A percentile compares a stretch with the other conserved stretches of the same genome.
phyloP scores from a whole-genome alignment of 257 asterid genomes.

The Petunia secreta region DNA sequence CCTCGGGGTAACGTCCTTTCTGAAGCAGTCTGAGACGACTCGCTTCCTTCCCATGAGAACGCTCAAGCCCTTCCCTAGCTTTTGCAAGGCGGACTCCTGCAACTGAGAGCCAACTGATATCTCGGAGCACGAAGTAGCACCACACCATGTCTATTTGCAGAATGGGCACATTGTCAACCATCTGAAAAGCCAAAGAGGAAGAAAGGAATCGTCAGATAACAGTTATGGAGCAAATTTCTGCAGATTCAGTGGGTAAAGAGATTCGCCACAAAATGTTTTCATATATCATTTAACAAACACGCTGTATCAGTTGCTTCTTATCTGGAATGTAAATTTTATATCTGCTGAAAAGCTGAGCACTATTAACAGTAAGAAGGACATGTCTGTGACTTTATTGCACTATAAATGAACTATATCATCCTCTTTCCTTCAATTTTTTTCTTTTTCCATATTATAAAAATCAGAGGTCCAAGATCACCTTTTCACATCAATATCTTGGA shows the following conservation, averaged over 20 bases:
- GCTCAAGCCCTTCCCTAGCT: slow-evolving; percentile 92
- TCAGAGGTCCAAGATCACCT: background rate
- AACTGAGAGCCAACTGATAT: slow-evolving; percentile 86
- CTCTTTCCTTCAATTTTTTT: background rate
- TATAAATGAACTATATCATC: background rate
- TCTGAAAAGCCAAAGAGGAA: slow-evolving; percentile 49
- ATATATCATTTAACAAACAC: background rate
- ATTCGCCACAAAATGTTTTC: background rate
- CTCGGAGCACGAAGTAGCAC: slow-evolving; percentile 96
- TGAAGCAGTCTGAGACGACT: slow-evolving; percentile 83
- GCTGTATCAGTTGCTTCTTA: background rate
- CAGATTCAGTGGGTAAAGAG: background rate
- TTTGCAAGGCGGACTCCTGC: slow-evolving; percentile 85
- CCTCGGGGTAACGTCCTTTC: slow-evolving; percentile 83
- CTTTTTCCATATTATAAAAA: slow-evolving; percentile 2
- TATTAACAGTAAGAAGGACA: background rate
- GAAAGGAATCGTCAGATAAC: slow-evolving; percentile 20
- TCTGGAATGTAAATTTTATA: background rate
- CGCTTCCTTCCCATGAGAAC: slow-evolving; percentile 91
- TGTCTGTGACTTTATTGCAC: background rate
- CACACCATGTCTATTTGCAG: slow-evolving; percentile 98
- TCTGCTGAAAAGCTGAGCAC: background rate
- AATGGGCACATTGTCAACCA: slow-evolving; percentile 90
- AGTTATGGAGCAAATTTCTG: background rate
- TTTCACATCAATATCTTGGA: background rate